Percentiles rank a stretch among this genome's conserved stretches.
These are phyloP conservation scores for Aurantiochytrium sp. DNA, from an alignment of 108 stramenopile species.

Conservation along the genomic window DNA sequence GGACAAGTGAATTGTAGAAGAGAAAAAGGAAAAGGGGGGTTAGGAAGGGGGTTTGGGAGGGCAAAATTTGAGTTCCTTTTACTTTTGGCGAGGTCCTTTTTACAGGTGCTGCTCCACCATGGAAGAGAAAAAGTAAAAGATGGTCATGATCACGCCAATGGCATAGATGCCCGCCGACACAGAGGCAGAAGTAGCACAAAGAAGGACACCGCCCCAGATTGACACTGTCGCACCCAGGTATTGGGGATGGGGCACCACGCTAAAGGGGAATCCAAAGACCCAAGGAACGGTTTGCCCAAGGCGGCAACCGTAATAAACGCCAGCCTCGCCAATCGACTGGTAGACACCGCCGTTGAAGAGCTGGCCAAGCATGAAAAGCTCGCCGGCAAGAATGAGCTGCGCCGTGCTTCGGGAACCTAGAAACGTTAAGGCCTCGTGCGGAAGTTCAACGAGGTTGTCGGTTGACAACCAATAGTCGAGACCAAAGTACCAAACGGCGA, in stretches of 20 bases:
- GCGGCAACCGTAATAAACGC: constrained; percentile 6
- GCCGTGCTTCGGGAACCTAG: not conserved
- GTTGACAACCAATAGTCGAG: not conserved
- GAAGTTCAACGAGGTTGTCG: not conserved
- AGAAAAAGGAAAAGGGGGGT: too few relatives aligned
- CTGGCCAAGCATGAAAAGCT: not conserved
- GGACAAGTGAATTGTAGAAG: too few relatives aligned
- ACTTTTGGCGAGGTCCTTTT: not conserved
- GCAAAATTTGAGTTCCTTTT: not conserved
- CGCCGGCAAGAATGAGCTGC: constrained; percentile 9
- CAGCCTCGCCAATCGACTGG: not conserved
- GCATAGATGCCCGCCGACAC: not conserved
- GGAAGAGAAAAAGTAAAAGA: not conserved
- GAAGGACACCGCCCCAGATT: not conserved
- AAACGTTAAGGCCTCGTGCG: not conserved
- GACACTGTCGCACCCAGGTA: not conserved
- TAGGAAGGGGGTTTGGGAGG: too few relatives aligned
- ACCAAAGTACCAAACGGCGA: not conserved
- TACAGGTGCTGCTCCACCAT: not conserved
- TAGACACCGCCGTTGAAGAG: not conserved
- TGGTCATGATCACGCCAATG: not conserved
- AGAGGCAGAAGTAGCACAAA: not conserved
- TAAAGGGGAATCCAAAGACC: not conserved
- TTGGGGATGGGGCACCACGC: not conserved
- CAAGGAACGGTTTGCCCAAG: not conserved